These are phyloP conservation scores for Sarcodon sp. DNA, from an alignment of 768 basidiomycete species.

Conservation along the genomic window DNA sequence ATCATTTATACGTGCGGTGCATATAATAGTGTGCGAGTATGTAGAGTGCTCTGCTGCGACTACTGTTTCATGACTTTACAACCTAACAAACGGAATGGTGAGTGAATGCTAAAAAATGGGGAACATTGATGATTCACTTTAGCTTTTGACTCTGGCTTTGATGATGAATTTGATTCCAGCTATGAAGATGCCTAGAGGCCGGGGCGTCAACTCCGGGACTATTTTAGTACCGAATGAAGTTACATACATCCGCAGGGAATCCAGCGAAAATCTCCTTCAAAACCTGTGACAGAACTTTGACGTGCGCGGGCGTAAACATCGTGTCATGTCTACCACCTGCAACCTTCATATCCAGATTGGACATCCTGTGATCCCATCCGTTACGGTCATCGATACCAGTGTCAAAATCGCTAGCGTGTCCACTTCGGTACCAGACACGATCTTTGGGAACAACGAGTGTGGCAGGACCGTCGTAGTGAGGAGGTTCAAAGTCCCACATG, in stretches of 20 bases:
- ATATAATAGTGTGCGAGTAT: too few relatives aligned
- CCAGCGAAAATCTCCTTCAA: constrained; percentile 8
- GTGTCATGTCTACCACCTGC: constrained; percentile 16
- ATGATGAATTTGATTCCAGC: too few relatives aligned
- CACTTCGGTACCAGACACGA: constrained; percentile 19
- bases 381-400: constrained; percentile 18
- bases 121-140: too few relatives aligned
- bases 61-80: too few relatives aligned
- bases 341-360: constrained; percentile 15
- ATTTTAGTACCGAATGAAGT: too few relatives aligned
- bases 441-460: constrained; percentile 18
- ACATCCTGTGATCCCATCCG: constrained; percentile 16
- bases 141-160: too few relatives aligned
- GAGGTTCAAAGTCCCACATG: constrained; percentile 19
- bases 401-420: constrained; percentile 10
- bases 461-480: constrained; percentile 11
- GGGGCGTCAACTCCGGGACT: too few relatives aligned
- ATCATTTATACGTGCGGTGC: too few relatives aligned
- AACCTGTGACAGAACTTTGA: constrained; percentile 16
- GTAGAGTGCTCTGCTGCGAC: too few relatives aligned
- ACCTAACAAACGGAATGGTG: too few relatives aligned
- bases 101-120: too few relatives aligned
- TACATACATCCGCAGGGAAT: background rate
- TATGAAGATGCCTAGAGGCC: too few relatives aligned
- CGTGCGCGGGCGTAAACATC: constrained; percentile 19